Conservation (phyloP, 306 rosid species). For the Sicyos edulis region DNA sequence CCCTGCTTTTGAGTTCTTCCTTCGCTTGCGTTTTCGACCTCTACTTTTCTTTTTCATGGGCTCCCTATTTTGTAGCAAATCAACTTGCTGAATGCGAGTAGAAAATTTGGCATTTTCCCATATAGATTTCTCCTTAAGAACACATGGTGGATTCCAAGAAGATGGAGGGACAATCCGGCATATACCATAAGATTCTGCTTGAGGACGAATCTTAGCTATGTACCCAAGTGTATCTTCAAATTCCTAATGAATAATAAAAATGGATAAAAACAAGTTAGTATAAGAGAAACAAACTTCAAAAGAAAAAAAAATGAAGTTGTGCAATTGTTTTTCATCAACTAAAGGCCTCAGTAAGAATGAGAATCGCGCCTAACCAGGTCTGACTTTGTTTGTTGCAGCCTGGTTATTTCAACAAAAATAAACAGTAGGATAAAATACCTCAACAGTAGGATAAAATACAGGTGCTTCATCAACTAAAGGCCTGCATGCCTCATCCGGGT, state of each 20-base stretch:
- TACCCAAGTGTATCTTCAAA: conserved; percentile 77
- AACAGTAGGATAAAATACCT: conserved; percentile 37
- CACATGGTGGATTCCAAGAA: conserved; percentile 82
- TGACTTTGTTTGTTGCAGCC: no score
- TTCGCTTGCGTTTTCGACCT: conserved; percentile 70
- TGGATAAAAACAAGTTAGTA: conserved; percentile 16
- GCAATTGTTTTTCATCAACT: neutral
- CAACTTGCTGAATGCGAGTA: conserved; percentile 81
- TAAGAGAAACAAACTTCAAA: neutral
- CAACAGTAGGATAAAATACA: conserved; percentile 69
- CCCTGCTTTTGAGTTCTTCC: conserved; percentile 52
- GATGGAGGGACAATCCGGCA: conserved; percentile 95
- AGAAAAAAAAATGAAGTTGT: neutral
- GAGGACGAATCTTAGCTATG: conserved; percentile 70
- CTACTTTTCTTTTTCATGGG: conserved; percentile 83
- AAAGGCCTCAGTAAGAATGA: neutral
- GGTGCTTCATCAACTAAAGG: conserved; percentile 81
- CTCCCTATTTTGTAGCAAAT: conserved; percentile 93
- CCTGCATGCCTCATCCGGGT: conserved; percentile 60
- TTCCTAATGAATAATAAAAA: conserved; percentile 40
- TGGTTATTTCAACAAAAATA: no score
- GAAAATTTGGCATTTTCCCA: conserved; percentile 80
- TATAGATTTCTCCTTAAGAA: conserved; percentile 61
- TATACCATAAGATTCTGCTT: conserved; percentile 80
- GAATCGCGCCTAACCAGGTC: no score